Base-by-base conservation (phyloP, 352 stramenopile genomes). In the Phytophthora colocasiae region DNA sequence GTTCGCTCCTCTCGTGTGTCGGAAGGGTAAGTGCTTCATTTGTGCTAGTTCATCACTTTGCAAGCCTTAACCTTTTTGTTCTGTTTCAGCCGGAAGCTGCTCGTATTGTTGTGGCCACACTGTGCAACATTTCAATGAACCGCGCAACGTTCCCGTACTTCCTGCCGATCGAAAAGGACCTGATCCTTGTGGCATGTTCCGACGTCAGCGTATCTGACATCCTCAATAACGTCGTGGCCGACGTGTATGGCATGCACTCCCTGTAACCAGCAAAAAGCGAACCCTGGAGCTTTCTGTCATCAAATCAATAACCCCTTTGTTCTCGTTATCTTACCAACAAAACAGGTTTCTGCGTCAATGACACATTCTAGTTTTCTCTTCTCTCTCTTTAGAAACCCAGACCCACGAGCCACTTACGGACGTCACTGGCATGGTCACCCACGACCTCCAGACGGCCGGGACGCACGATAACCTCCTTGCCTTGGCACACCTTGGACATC, bases 231-330 rank as follows among this genome's bases (percentile, higher is more conserved):
- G 76, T 95, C 45, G 77, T 92, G 26, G 84, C 81, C 5, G 85
- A 95, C 41, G 87, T 93, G 4, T 93, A 87, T 59, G 86, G 86
- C 36, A 94, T 94, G 83, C 85, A 94, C 57, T 85, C 87, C n/a
- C 57, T 92, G 41, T 91, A 78, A 75, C 12, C 48, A 59, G 24
- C 15, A 41, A 22, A 4, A 34, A 47, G 38, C 59, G 19, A 50
- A 50, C 60, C 15, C 22, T 38, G 27, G 17, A 60, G 24, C 14
- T 12, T 26, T 36, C 58, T 46, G 29, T 15, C 50, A 57, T 52
- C 14, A 36, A 22, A 38, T 48, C 45, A 63, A 57, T 24, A 40
- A 36, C 27, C 43, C n/a, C 14, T 46, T 51, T 39, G 14, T 45
- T 71, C 38, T 57, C 11, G 41, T n/a, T 52, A 32, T 56, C 31